Percentiles rank a stretch among this genome's conserved stretches.
Evolutionary conservation across 164 flowering plant species (phyloP).

Genomic region (Vitis rupestris): DNA sequence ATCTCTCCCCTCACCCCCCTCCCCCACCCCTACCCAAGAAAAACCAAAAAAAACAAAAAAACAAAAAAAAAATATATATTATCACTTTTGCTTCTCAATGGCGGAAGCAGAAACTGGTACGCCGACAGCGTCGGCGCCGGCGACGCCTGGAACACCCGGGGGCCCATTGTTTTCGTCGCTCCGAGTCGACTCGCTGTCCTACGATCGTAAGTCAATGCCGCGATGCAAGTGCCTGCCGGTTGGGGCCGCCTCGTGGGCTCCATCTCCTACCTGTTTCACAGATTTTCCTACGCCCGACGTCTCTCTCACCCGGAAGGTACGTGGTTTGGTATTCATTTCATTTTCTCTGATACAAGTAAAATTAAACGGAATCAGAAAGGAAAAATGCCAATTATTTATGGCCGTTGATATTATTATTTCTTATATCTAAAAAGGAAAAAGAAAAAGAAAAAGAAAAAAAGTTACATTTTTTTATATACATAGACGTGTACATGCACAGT

Average conservation of each 20-base stretch:
- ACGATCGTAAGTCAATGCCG: conserved; percentile 82
- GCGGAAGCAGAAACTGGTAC: conserved; percentile 45
- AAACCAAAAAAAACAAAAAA: conserved; percentile 17
- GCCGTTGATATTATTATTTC: too few relatives aligned
- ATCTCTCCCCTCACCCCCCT: too few relatives aligned
- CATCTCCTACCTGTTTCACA: conserved; percentile 55
- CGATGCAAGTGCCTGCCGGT: conserved; percentile 74
- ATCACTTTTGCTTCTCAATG: conserved; percentile 13
- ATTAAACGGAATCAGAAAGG: too few relatives aligned
- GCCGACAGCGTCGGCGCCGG: conserved; percentile 62
- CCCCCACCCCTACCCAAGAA: conserved; percentile 9
- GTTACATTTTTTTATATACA: too few relatives aligned
- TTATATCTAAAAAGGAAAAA: too few relatives aligned
- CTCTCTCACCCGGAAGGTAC: conserved; percentile 90
- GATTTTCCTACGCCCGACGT: conserved; percentile 67
- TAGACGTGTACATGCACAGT: too few relatives aligned
- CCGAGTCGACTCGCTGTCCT: conserved; percentile 77
- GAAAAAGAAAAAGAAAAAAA: too few relatives aligned
- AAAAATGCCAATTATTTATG: too few relatives aligned
- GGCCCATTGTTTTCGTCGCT: conserved; percentile 55
- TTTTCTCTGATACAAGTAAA: too few relatives aligned
- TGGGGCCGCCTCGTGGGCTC: conserved; percentile 43
- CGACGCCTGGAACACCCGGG: conserved; percentile 81
- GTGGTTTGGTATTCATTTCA: too few relatives aligned
- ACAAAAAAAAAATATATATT: background rate